Conservation (phyloP, 768 basidiomycete genomes). For the Boletus huronensis region DNA sequence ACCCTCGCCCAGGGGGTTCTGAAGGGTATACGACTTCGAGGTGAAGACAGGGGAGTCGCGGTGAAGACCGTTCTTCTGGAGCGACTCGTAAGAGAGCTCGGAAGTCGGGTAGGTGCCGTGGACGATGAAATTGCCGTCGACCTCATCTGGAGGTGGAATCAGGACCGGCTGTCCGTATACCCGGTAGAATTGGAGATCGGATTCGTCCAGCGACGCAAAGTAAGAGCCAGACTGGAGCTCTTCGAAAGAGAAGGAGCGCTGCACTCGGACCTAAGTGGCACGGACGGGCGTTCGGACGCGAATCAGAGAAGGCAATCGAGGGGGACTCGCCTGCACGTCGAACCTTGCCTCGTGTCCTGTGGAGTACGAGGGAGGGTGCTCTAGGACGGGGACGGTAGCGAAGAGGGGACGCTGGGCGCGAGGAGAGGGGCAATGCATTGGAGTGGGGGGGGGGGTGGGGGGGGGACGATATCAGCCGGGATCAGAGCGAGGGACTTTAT, state of each 20-base stretch:
- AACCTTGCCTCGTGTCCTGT: conserved; percentile 20
- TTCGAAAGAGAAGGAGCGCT: conserved; percentile 33
- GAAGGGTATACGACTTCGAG: conserved; percentile 30
- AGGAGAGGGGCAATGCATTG: conserved; percentile 12
- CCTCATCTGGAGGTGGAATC: conserved; percentile 25
- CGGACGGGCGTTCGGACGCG: neutral
- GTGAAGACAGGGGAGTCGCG: conserved; percentile 3
- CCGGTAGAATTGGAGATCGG: conserved; percentile 32
- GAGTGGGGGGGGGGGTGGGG: too few species aligned
- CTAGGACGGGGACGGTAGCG: neutral
- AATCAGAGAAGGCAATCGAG: neutral
- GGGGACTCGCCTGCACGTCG: conserved; percentile 20
- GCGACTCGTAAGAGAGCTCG: neutral
- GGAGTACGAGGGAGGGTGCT: conserved; percentile 2
- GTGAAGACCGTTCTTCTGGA: conserved; percentile 2
- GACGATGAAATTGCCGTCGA: conserved; percentile 16
- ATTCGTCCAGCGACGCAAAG: conserved; percentile 30
- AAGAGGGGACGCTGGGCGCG: neutral
- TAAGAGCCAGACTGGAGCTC: conserved; percentile 34
- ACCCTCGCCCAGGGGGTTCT: conserved; percentile 26
- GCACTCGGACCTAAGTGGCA: conserved; percentile 25
- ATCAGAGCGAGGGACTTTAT: conserved; percentile 25
- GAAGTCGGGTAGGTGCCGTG: conserved; percentile 5
- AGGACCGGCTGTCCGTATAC: conserved; percentile 33
- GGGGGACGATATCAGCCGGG: neutral